These are phyloP conservation scores for Scedosporium minutisporum DNA, from an alignment of 2,329 filamentous ascomycete species.

Conservation along the genomic window DNA sequence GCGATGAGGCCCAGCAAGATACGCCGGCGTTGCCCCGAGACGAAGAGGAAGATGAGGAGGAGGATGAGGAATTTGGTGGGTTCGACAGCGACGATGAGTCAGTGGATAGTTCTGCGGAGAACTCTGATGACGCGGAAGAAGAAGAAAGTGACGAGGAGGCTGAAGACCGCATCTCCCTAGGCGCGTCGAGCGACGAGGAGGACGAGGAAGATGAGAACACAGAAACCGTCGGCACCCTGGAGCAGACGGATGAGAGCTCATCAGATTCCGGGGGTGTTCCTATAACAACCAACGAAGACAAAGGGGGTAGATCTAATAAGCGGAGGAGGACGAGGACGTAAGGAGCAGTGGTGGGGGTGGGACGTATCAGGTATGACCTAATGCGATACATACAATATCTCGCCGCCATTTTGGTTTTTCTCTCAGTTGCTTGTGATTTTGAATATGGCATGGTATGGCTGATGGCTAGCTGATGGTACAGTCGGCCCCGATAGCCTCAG, in stretches of 20 bases:
- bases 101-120: slow-evolving; percentile 22
- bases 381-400: not conserved
- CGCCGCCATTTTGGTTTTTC: not conserved
- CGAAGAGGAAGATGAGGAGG: slow-evolving; percentile 21
- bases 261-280: not conserved
- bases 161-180: slow-evolving; percentile 37
- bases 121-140: slow-evolving; percentile 17
- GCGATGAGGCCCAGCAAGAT: slow-evolving; percentile 38
- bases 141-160: slow-evolving; percentile 28
- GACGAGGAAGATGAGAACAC: slow-evolving; percentile 21
- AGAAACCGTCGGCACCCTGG: not conserved
- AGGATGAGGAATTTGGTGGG: slow-evolving; percentile 34
- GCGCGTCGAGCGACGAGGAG: slow-evolving; percentile 21
- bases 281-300: not conserved
- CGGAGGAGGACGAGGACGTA: not conserved
- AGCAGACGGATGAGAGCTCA: not conserved
- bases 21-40: slow-evolving; percentile 18
- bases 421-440: too few species aligned
- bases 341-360: too few species aligned
- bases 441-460: too few species aligned
- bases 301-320: not conserved
- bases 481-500: too few species aligned
- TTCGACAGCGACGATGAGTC: slow-evolving; percentile 32
- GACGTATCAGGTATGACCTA: too few species aligned
- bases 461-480: too few species aligned